These are phyloP conservation scores for Cynara cardunculus DNA, from an alignment of 129 eudicot species.

Conservation along the genomic window DNA sequence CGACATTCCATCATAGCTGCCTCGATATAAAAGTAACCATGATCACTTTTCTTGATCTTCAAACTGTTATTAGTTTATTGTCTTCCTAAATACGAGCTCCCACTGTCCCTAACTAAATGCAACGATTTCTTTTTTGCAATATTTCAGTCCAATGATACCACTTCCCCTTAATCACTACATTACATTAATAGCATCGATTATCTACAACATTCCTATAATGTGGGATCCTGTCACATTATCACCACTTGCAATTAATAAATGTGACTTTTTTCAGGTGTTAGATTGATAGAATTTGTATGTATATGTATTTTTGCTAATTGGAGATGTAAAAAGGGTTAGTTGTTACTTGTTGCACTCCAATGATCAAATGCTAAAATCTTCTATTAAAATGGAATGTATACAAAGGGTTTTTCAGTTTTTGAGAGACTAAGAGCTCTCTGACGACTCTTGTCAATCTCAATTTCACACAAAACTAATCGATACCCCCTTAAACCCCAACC, in stretches of 20 bases:
- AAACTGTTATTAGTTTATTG: not conserved
- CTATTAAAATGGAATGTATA: no score
- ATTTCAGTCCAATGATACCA: not conserved
- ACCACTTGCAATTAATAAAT: not conserved
- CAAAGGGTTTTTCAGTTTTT: no score
- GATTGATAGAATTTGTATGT: not conserved
- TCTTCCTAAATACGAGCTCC: not conserved
- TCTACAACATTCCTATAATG: not conserved
- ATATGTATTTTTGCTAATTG: not conserved
- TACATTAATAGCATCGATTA: not conserved
- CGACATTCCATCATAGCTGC: constrained; percentile 90
- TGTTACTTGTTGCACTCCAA: no score
- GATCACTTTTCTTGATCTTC: not conserved
- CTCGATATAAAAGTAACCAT: constrained; percentile 57
- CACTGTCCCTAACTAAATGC: not conserved
- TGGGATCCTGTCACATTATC: not conserved
- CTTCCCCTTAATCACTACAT: not conserved
- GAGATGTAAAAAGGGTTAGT: not conserved
- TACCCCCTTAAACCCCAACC: no score
- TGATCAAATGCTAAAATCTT: no score
- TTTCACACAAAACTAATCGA: no score
- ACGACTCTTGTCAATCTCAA: no score
- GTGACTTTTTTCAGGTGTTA: not conserved
- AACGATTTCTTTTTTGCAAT: not conserved
- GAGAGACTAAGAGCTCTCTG: no score